phyloP scores from a whole-genome alignment of 1,139 yeast species.

The Magnusiomyces fungicola region DNA sequence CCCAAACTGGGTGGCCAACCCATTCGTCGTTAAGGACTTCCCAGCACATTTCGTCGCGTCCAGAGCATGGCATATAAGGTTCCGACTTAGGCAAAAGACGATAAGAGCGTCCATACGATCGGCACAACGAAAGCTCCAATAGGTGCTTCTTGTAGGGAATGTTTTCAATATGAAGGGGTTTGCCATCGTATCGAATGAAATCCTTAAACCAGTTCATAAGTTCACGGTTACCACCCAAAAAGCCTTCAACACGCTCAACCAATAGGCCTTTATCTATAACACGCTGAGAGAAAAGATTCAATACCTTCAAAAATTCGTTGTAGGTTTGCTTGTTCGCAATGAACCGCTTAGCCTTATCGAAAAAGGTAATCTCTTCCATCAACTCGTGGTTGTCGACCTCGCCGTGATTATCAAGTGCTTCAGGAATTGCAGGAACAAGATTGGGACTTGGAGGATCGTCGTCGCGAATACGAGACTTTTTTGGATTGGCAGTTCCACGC shows the following conservation, averaged over 20 bases:
- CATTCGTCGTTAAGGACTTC: conserved; percentile 96
- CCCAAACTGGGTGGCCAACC: conserved; percentile 99
- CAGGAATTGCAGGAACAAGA: conserved; percentile 77
- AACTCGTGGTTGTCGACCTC: conserved; percentile 46
- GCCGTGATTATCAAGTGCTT: conserved; percentile 39
- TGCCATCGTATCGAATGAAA: conserved; percentile 76
- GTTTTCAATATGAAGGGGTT: conserved; percentile 63
- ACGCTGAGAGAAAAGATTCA: conserved; percentile 83
- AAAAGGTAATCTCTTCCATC: conserved; percentile 79
- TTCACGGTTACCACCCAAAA: conserved; percentile 74
- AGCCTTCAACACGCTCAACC: conserved; percentile 78
- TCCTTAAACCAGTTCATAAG: conserved; percentile 84
- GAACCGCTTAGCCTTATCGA: conserved; percentile 85
- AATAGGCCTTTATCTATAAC: conserved; percentile 76
- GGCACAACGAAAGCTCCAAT: conserved; percentile 78
- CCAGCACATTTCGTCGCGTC: conserved; percentile 99
- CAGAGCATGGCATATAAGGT: conserved; percentile 95
- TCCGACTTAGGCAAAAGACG: conserved; percentile 90
- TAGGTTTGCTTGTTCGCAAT: conserved; percentile 87
- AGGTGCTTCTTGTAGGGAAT: conserved; percentile 85
- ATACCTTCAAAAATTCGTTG: conserved; percentile 80
- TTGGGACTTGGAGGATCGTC: conserved; percentile 43
- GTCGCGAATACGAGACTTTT: neutral
- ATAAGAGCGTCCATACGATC: conserved; percentile 80
- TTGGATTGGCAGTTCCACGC: neutral